phyloP scores from a whole-genome alignment of 139 green algal genomes.

The Monoraphidium neglectum region DNA sequence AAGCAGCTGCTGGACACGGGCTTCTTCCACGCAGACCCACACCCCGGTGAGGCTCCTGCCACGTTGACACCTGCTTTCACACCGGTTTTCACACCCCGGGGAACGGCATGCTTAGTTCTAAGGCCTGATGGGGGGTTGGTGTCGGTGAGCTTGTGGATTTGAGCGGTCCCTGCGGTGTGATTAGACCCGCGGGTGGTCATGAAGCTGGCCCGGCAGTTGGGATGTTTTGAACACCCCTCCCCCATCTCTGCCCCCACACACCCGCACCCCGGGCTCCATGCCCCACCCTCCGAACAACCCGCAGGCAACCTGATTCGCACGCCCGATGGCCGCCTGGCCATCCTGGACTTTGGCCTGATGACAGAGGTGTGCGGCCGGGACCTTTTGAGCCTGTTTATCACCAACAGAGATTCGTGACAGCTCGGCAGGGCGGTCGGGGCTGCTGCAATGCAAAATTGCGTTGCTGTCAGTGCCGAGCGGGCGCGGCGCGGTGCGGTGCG shows the following conservation, averaged over 20 bases:
- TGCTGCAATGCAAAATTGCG: too few species aligned
- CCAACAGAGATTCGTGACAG: background rate
- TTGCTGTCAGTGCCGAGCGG: too few species aligned
- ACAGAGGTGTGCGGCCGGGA: slow-evolving; percentile 44
- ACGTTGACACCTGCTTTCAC: too few species aligned
- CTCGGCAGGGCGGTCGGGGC: too few species aligned
- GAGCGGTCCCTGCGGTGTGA: too few species aligned
- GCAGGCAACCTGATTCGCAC: slow-evolving; percentile 90
- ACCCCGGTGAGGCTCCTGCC: slow-evolving; percentile 16
- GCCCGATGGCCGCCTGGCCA: slow-evolving; percentile 91
- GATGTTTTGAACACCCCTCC: background rate
- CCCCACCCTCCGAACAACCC: too few species aligned
- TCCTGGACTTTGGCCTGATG: slow-evolving; percentile 98
- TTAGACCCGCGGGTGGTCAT: too few species aligned
- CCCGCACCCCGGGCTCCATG: slow-evolving; percentile 8
- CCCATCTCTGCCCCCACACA: background rate
- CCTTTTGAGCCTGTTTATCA: background rate
- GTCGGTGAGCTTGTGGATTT: too few species aligned
- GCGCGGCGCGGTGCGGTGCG: background rate
- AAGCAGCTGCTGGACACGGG: slow-evolving; percentile 95
- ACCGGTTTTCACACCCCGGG: too few species aligned
- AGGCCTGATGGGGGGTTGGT: too few species aligned
- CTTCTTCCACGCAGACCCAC: slow-evolving; percentile 65
- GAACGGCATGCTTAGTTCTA: too few species aligned
- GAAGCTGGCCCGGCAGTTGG: too few species aligned